Evolutionary conservation across 192 early-diverging fungal genomes (phyloP).

Genomic region (Linnemannia zychae): DNA sequence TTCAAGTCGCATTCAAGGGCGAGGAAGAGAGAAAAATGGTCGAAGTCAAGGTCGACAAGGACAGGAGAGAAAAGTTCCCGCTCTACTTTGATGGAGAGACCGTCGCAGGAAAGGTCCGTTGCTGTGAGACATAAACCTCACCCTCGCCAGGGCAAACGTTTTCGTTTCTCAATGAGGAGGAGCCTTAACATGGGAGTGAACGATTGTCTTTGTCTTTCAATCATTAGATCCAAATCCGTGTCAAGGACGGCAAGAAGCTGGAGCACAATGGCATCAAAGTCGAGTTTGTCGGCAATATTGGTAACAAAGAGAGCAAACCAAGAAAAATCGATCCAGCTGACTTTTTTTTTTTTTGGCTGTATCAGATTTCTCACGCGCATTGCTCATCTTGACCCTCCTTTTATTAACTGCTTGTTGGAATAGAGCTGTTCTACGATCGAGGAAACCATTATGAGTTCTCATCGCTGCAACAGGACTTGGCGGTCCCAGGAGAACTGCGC

Average conservation of each 20-base stretch:
- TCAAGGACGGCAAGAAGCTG: conserved; percentile 91
- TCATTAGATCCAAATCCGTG: conserved; percentile 76
- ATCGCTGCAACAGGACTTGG: conserved; percentile 93
- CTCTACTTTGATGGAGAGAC: conserved; percentile 98
- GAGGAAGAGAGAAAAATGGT: conserved; percentile 93
- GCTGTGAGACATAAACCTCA: not conserved
- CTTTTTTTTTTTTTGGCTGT: not conserved
- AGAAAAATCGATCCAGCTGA: not conserved
- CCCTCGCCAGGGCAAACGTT: not conserved
- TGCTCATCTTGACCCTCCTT: not conserved
- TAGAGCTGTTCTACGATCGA: conserved; percentile 95
- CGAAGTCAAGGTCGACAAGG: conserved; percentile 95
- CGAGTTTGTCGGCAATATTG: conserved; percentile 97
- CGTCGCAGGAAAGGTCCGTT: conserved; percentile 89
- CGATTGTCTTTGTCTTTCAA: not conserved
- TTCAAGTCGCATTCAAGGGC: conserved; percentile 84
- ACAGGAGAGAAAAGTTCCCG: conserved; percentile 91
- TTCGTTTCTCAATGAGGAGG: not conserved
- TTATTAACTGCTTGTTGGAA: conserved; percentile 13
- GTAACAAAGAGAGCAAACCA: conserved; percentile 55
- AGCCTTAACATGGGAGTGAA: not conserved
- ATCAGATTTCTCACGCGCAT: not conserved
- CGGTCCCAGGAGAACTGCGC: conserved; percentile 93
- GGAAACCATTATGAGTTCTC: conserved; percentile 97
- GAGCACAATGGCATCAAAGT: conserved; percentile 99